These are phyloP conservation scores for Medicago arabica DNA, from an alignment of 306 rosid genomes.

Conservation along the genomic window DNA sequence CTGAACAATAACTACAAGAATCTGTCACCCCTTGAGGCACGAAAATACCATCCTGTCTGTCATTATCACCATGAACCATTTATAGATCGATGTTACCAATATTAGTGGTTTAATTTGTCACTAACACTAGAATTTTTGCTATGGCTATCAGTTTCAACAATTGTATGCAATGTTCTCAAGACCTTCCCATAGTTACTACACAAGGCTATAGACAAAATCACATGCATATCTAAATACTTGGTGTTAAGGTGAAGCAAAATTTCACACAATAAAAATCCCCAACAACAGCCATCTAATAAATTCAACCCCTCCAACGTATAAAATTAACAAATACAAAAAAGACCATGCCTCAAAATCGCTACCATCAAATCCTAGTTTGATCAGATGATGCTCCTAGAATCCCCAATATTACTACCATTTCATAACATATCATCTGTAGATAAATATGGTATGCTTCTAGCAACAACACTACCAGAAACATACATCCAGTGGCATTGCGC, in stretches of 20 bases:
- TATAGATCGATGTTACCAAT: too few species aligned
- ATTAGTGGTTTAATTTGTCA: neutral
- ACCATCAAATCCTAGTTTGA: conserved; percentile 36
- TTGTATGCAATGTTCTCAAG: neutral
- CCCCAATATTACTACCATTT: conserved; percentile 37
- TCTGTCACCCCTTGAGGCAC: too few species aligned
- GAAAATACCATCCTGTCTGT: too few species aligned
- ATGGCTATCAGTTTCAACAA: neutral
- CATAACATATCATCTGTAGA: conserved; percentile 25
- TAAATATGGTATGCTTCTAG: conserved; percentile 41
- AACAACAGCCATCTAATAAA: conserved; percentile 30
- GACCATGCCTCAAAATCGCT: conserved; percentile 31
- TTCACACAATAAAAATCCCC: conserved; percentile 40
- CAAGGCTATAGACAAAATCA: neutral
- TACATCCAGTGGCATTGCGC: conserved; percentile 22
- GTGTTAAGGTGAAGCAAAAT: conserved; percentile 14
- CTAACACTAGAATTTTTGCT: too few species aligned
- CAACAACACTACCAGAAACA: conserved; percentile 36
- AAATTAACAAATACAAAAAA: conserved; percentile 29
- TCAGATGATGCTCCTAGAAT: conserved; percentile 15
- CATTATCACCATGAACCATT: too few species aligned
- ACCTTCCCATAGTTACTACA: neutral
- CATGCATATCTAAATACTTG: neutral
- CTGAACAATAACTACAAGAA: too few species aligned
- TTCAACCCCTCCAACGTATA: conserved; percentile 33